Conservation (phyloP, 495 filamentous ascomycete genomes). For the Lasiosphaeriaceae sp. region DNA sequence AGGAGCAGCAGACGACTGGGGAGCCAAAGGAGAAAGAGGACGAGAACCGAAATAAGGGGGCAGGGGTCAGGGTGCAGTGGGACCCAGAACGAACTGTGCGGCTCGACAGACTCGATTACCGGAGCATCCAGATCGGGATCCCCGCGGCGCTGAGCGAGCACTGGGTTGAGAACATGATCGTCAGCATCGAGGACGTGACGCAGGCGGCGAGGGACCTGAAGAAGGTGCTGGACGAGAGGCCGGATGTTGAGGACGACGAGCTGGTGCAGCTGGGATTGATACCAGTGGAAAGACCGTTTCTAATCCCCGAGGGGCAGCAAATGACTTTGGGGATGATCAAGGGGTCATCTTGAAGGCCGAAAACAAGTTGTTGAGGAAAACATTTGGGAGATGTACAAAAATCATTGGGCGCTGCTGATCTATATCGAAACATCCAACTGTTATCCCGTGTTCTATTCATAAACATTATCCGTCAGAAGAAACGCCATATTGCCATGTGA, state of each 20-base stretch:
- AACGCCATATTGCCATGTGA: no score
- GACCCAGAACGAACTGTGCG: slow-evolving; percentile 52
- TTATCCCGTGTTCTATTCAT: no score
- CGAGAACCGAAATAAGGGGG: slow-evolving; percentile 6
- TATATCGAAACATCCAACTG: background rate
- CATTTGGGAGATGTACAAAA: no score
- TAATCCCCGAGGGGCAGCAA: slow-evolving; percentile 26
- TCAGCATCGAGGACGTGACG: slow-evolving; percentile 57
- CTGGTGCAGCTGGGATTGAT: slow-evolving; percentile 38
- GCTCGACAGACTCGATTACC: slow-evolving; percentile 39
- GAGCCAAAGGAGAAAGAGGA: background rate
- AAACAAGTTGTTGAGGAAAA: no score
- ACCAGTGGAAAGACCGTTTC: slow-evolving; percentile 45
- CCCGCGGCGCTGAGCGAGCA: slow-evolving; percentile 33
- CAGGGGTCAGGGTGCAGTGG: slow-evolving; percentile 56
- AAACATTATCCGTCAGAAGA: no score
- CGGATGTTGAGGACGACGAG: slow-evolving; percentile 29
- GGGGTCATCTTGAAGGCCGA: background rate
- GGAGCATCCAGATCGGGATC: slow-evolving; percentile 61
- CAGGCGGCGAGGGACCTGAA: slow-evolving; percentile 45
- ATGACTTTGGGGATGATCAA: slow-evolving; percentile 15
- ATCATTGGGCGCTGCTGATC: background rate
- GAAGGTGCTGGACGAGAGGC: slow-evolving; percentile 38
- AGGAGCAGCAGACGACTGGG: background rate
- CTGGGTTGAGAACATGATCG: slow-evolving; percentile 51